Conservation (phyloP, 73 alveolate genomes). For the Uronychia setigera region DNA sequence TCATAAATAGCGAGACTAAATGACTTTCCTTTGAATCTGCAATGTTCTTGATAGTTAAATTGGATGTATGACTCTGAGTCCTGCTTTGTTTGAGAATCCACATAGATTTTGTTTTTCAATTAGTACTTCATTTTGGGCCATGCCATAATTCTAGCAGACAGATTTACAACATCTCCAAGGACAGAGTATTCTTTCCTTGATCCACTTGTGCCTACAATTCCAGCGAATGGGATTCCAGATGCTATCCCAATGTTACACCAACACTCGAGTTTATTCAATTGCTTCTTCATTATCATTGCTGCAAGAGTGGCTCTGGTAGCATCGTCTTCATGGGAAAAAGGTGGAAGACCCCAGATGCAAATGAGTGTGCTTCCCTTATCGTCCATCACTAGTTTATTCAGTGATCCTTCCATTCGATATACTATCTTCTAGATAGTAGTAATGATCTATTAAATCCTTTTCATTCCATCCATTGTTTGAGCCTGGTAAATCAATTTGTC, state of each 20-base stretch:
- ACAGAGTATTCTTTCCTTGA: constrained; percentile 96
- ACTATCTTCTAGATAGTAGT: constrained; percentile 87
- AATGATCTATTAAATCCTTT: constrained; percentile 83
- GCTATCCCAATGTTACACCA: constrained; percentile 90
- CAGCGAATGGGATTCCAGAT: constrained; percentile 93
- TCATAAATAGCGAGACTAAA: constrained; percentile 63
- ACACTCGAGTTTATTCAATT: constrained; percentile 56
- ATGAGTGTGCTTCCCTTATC: constrained; percentile 92
- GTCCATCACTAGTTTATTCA: constrained; percentile 95
- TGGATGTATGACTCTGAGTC: constrained; percentile 50
- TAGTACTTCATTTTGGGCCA: constrained; percentile 43
- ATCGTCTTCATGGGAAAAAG: constrained; percentile 94
- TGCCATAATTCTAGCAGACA: constrained; percentile 95
- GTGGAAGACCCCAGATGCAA: constrained; percentile 96
- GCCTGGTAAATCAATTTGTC: constrained; percentile 32
- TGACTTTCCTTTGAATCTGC: constrained; percentile 63
- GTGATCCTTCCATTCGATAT: constrained; percentile 91
- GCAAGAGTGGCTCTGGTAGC: constrained; percentile 93
- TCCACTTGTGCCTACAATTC: constrained; percentile 97
- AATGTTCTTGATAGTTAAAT: constrained; percentile 54
- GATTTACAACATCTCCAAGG: constrained; percentile 96
- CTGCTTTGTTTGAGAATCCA: constrained; percentile 53
- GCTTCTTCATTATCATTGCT: constrained; percentile 75
- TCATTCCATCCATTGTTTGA: constrained; percentile 84
- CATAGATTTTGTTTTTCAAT: constrained; percentile 26